These are phyloP conservation scores for Lepidopterella palustris DNA, from an alignment of 495 filamentous ascomycete genomes.

Conservation along the genomic window DNA sequence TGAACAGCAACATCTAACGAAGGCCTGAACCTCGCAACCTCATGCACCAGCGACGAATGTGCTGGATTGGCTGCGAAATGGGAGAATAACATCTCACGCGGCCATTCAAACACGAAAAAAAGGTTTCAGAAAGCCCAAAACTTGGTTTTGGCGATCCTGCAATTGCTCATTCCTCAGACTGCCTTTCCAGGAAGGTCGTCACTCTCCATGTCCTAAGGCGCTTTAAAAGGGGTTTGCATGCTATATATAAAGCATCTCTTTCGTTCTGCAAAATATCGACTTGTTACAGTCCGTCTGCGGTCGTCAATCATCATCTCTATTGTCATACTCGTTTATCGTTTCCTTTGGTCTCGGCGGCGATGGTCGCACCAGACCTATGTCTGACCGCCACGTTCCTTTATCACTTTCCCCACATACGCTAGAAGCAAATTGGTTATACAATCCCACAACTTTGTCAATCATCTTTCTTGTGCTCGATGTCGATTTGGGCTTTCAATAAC, in stretches of 20 bases:
- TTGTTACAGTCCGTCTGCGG: background rate
- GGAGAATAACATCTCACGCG: background rate
- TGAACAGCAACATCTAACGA: constrained; percentile 5
- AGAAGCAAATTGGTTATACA: constrained; percentile 1
- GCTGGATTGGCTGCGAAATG: background rate
- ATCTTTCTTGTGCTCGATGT: background rate
- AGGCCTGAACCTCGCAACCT: constrained; percentile 1
- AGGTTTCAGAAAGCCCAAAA: background rate
- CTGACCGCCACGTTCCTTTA: constrained; percentile 1
- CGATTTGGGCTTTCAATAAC: background rate
- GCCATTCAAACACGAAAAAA: background rate
- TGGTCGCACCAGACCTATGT: background rate
- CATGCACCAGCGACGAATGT: background rate
- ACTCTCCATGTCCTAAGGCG: background rate
- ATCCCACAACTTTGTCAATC: background rate
- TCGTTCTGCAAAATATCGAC: background rate
- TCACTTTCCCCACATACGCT: constrained; percentile 3
- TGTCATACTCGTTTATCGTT: background rate
- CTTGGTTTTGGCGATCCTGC: background rate
- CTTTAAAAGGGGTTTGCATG: background rate
- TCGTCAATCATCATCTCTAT: background rate
- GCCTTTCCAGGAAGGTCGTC: background rate
- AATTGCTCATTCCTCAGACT: background rate
- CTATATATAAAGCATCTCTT: background rate
- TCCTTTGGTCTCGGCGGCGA: background rate